Percentiles rank a stretch among this genome's conserved stretches.
These are phyloP conservation scores for Populus tomentosa DNA, from an alignment of 441 rosid genomes.

Conservation along the genomic window DNA sequence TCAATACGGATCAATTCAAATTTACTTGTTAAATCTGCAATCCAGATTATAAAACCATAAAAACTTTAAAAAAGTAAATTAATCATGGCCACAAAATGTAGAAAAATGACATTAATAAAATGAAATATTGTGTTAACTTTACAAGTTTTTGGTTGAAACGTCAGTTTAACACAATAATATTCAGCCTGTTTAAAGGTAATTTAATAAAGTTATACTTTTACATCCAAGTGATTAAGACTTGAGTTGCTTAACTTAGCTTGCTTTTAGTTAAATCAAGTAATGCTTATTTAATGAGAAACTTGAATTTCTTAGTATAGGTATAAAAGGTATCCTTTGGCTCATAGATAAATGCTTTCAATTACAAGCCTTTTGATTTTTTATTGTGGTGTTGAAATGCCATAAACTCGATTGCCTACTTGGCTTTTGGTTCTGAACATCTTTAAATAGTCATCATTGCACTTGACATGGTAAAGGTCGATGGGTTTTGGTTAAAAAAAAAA, in stretches of 20 bases:
- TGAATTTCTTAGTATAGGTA: background rate
- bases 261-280: background rate
- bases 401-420: background rate
- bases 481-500: background rate
- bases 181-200: background rate
- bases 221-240: background rate
- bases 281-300: background rate
- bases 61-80: no score
- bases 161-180: background rate
- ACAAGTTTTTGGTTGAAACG: background rate
- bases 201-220: background rate
- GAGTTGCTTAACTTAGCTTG: background rate
- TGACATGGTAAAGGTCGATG: background rate
- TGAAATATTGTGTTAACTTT: background rate
- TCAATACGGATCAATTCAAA: rapidly evolving
- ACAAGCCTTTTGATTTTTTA: background rate
- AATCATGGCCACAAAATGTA: no score
- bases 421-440: background rate
- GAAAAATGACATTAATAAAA: background rate
- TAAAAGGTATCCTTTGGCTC: no score
- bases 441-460: background rate
- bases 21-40: rapidly evolving
- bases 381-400: background rate
- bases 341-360: background rate
- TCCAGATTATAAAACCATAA: rapidly evolving